phyloP scores from a whole-genome alignment of 805 yeast species.

The Tetrapisispora nanseiensis region DNA sequence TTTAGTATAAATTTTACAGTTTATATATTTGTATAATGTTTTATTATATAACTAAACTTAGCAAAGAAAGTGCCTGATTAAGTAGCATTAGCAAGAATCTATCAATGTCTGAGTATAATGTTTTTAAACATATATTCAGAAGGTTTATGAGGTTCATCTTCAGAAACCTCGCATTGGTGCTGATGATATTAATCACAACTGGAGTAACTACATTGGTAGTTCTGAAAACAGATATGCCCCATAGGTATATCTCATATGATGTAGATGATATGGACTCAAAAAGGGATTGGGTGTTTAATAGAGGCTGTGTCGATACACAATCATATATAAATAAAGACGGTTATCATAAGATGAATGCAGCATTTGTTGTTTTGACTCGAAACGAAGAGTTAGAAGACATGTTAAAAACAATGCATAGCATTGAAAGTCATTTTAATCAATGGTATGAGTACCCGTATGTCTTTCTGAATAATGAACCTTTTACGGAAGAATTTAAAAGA shows the following conservation, averaged over 20 bases:
- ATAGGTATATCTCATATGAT: conserved; percentile 7
- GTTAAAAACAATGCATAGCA: conserved; percentile 53
- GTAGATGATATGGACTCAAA: conserved; percentile 12
- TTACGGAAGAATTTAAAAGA: conserved; percentile 51
- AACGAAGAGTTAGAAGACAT: conserved; percentile 77
- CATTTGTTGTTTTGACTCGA: conserved; percentile 74
- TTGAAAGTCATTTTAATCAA: conserved; percentile 85
- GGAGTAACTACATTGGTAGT: neutral
- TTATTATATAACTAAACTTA: no score
- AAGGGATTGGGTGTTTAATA: conserved; percentile 39
- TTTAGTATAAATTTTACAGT: no score
- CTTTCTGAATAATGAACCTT: conserved; percentile 73
- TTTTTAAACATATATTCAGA: neutral
- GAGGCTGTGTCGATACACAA: conserved; percentile 47
- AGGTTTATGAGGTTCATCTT: neutral
- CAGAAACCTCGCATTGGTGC: neutral
- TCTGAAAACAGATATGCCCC: neutral
- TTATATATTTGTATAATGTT: no score
- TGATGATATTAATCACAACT: neutral
- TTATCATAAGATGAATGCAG: conserved; percentile 59
- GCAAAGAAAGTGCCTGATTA: no score
- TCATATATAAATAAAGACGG: conserved; percentile 22
- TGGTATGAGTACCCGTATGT: conserved; percentile 94
- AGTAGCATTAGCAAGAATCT: no score
- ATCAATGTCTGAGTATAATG: neutral